Evolutionary conservation across 768 basidiomycete species (phyloP).

Genomic region (Amylocystis lapponica): DNA sequence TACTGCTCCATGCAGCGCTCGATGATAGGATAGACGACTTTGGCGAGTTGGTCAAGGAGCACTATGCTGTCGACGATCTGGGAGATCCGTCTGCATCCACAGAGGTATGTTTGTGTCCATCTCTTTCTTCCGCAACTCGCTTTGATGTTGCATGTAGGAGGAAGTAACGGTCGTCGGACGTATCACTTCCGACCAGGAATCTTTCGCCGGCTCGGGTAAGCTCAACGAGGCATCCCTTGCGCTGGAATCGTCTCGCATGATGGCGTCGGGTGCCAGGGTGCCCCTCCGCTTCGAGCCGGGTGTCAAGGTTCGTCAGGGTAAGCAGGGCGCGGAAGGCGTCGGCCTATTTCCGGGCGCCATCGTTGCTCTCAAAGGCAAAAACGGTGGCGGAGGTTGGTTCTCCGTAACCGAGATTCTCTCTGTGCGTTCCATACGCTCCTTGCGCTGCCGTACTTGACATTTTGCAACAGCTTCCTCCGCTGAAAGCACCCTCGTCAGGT

Average conservation of each 20-base stretch:
- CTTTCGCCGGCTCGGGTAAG: conserved; percentile 48
- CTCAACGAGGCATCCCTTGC: conserved; percentile 68
- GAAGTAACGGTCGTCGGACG: conserved; percentile 24
- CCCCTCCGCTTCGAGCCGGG: conserved; percentile 64
- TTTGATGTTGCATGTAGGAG: conserved; percentile 22
- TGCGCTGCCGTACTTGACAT: conserved; percentile 50
- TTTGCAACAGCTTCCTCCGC: conserved; percentile 35
- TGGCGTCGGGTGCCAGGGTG: conserved; percentile 63
- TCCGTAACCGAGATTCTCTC: conserved; percentile 74
- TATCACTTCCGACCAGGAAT: conserved; percentile 51
- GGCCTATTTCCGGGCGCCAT: conserved; percentile 89
- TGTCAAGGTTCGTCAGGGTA: conserved; percentile 59
- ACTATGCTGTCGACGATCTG: conserved; percentile 69
- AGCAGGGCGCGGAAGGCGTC: conserved; percentile 55
- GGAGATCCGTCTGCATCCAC: conserved; percentile 66
- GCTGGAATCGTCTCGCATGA: conserved; percentile 80
- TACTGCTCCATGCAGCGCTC: conserved; percentile 43
- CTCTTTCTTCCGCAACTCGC: background rate
- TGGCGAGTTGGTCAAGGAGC: conserved; percentile 61
- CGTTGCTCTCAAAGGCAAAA: conserved; percentile 79
- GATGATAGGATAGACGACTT: conserved; percentile 88
- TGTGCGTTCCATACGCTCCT: conserved; percentile 43
- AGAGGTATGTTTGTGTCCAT: conserved; percentile 33
- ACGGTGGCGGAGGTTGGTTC: conserved; percentile 88
- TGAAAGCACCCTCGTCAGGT: conserved; percentile 24